A percentile compares a stretch with the other conserved stretches of the same genome.
phyloP scores from a whole-genome alignment of 371 early-diverging fungal genomes.

The Vittaforma corneae region DNA sequence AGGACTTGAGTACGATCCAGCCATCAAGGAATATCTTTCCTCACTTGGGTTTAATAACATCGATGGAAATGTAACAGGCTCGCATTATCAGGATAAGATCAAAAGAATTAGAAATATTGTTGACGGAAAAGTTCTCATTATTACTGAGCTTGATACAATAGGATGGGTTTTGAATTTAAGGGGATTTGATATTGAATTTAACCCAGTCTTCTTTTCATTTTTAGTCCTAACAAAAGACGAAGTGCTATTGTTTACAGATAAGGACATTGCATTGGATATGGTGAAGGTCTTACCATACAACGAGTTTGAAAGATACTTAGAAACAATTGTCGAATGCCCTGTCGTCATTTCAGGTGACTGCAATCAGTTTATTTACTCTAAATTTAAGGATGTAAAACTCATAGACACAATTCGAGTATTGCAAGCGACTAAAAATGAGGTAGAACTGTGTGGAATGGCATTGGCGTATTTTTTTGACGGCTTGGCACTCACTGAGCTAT shows the following conservation, averaged over 20 bases:
- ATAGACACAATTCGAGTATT: constrained; percentile 19
- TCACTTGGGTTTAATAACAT: background rate
- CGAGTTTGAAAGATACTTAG: constrained; percentile 37
- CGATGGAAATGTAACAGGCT: constrained; percentile 67
- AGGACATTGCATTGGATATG: constrained; percentile 63
- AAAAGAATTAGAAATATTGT: constrained; percentile 13
- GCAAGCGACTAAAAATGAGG: constrained; percentile 65
- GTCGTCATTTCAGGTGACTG: constrained; percentile 60
- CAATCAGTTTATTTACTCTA: constrained; percentile 61
- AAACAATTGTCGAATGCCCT: background rate
- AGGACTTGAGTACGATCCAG: background rate
- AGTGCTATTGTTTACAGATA: constrained; percentile 68
- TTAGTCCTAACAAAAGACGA: constrained; percentile 65
- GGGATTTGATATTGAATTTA: constrained; percentile 86
- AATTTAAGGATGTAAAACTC: background rate
- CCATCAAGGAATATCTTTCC: background rate
- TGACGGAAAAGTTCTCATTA: constrained; percentile 29
- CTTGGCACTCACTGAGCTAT: constrained; percentile 73
- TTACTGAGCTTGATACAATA: constrained; percentile 55
- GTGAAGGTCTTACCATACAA: constrained; percentile 38
- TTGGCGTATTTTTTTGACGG: constrained; percentile 82
- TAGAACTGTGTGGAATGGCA: constrained; percentile 79
- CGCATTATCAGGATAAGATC: constrained; percentile 62
- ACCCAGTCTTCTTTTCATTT: constrained; percentile 90
- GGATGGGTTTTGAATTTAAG: constrained; percentile 82